Evolutionary conservation across 1,139 yeast species (phyloP).

Genomic region (Eremothecium sinecaudum): DNA sequence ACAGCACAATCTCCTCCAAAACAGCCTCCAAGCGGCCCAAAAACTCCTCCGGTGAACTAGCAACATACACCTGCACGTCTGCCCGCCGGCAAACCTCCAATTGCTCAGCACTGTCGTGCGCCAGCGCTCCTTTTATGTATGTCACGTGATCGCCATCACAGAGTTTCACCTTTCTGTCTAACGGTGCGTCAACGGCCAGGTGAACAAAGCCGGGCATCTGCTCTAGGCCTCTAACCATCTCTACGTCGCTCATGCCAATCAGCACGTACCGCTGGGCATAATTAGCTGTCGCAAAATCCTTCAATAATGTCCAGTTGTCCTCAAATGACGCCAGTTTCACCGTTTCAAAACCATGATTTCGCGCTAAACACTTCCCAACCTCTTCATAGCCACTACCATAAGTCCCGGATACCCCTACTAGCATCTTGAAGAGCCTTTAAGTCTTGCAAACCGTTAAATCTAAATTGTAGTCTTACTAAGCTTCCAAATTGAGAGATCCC

Average conservation of each 20-base stretch:
- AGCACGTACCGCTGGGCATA: conserved; percentile 64
- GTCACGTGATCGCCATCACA: conserved; percentile 15
- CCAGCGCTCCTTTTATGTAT: conserved; percentile 11
- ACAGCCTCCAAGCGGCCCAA: conserved; percentile 45
- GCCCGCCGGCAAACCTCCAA: background rate
- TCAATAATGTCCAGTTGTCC: conserved; percentile 37
- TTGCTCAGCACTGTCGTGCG: conserved; percentile 8
- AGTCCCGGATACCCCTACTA: conserved; percentile 26
- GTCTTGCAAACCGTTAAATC: too few species aligned
- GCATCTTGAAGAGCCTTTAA: too few species aligned
- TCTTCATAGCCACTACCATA: conserved; percentile 20
- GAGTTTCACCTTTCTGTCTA: conserved; percentile 45
- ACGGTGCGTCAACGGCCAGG: conserved; percentile 69
- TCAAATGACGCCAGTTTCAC: conserved; percentile 30
- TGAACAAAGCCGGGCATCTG: conserved; percentile 85
- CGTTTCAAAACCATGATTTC: conserved; percentile 18
- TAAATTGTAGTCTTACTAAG: too few species aligned
- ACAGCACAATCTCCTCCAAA: conserved; percentile 43
- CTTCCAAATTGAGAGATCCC: too few species aligned
- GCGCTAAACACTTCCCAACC: conserved; percentile 15
- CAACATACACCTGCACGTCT: conserved; percentile 38
- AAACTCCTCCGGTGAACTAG: conserved; percentile 42
- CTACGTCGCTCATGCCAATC: conserved; percentile 39
- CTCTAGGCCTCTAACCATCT: conserved; percentile 41
- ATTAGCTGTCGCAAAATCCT: conserved; percentile 55